phyloP scores from a whole-genome alignment of 495 filamentous ascomycete species.

The Neurospora sp. region DNA sequence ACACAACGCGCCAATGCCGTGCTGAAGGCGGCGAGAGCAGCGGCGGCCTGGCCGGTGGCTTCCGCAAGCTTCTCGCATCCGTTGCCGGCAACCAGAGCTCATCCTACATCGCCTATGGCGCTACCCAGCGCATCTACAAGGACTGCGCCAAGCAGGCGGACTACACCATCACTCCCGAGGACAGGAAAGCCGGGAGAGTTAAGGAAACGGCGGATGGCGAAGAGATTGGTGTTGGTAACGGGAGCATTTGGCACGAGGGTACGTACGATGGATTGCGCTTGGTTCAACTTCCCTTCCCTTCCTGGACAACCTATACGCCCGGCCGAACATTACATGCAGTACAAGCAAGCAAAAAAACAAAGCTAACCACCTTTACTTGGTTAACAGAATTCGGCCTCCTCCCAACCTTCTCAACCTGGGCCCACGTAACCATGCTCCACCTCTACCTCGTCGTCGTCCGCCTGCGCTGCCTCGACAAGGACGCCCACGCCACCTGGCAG shows the following conservation, averaged over 20 bases:
- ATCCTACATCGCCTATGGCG: slow-evolving; percentile 33
- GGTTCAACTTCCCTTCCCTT: background rate
- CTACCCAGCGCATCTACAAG: slow-evolving; percentile 69
- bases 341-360: background rate
- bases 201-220: slow-evolving; percentile 60
- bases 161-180: slow-evolving; percentile 56
- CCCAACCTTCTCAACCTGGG: slow-evolving; percentile 89
- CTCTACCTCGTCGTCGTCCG: slow-evolving; percentile 91
- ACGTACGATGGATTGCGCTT: slow-evolving; percentile 14
- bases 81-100: slow-evolving; percentile 1
- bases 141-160: slow-evolving; percentile 65
- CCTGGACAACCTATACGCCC: slow-evolving; percentile 7
- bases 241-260: slow-evolving; percentile 81
- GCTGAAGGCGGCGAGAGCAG: background rate
- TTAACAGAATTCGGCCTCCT: slow-evolving; percentile 45
- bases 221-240: slow-evolving; percentile 63
- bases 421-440: slow-evolving; percentile 90
- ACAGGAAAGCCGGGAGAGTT: slow-evolving; percentile 44
- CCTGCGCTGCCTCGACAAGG: slow-evolving; percentile 61
- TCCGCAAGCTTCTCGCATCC: background rate
- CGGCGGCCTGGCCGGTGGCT: background rate
- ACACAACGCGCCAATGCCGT: slow-evolving; percentile 1
- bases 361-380: background rate
- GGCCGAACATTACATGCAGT: background rate
- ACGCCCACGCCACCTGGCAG: slow-evolving; percentile 29